Evolutionary conservation across 2,329 filamentous ascomycete species (phyloP), one percentile per base, ranked within the genome.

Genomic region (Fusarium sterilihyphosum): DNA sequence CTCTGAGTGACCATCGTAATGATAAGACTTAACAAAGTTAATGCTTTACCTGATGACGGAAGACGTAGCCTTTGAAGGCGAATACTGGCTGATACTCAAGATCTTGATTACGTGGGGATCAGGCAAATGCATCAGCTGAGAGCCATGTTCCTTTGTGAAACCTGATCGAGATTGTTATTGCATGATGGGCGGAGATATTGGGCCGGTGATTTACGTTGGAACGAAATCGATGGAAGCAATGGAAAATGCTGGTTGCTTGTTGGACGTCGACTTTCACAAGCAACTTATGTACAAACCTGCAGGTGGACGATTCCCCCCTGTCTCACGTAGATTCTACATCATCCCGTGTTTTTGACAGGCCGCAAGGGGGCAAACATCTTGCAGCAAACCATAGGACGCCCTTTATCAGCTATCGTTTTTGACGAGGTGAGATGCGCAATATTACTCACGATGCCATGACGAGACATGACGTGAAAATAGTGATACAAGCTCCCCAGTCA

Each of bases 261-360:
- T 38, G 61, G 52, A 54, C 47, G 35, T 54, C 31, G 49, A 68
- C 40, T 41, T 41, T 44, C 53, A 58, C 44, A 64, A 35, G 59
- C 35, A 60, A 33, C 26, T 9, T 49, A 53, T 65, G 54, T 68
- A 61, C 58, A 58, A 29, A 46, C 35, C 52, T 73, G 54, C 64
- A 66, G 50, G 46, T 40, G 26, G 47, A 40, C 35, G 31, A 52
- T 41, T 54, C 24, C 40, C 60, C 68, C 72, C 68, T 74, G 72
- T 73, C 65, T 70, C 65, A 74, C 68, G 66, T 70, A 54, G 64
- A 56, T 22, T 72, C 50, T 69, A 70, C 70, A 74, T 75, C 68
- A 70, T 73, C 65, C 56, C 64, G 60, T 66, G 41, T 58, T 43
- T 63, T 75, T 75, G 72, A 75, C 64, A 74, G 69, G 69, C 52